These are phyloP conservation scores for Yamadazyma olivae DNA, from an alignment of 805 yeast species.

Conservation along the genomic window DNA sequence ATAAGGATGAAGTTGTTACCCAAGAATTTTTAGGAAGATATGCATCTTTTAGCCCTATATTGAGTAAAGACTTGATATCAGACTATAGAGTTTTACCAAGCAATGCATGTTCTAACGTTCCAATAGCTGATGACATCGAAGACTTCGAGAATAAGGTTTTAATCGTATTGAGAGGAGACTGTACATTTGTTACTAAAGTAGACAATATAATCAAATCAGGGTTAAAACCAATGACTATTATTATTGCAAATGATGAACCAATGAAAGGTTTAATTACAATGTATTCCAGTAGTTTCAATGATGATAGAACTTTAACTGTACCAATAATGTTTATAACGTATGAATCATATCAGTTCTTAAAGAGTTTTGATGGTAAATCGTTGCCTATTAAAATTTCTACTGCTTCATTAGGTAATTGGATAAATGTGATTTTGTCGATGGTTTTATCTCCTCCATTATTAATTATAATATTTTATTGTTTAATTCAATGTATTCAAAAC, in stretches of 20 bases:
- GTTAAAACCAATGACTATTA: constrained; percentile 43
- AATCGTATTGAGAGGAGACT: constrained; percentile 45
- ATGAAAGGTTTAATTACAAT: constrained; percentile 48
- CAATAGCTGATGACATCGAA: constrained; percentile 1
- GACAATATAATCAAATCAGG: constrained; percentile 36
- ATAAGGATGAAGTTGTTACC: constrained; percentile 10
- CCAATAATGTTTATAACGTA: constrained; percentile 54
- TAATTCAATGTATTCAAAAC: constrained; percentile 27
- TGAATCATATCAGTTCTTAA: constrained; percentile 33
- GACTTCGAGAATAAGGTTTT: constrained; percentile 20
- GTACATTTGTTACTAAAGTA: constrained; percentile 55
- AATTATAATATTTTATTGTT: constrained; percentile 30
- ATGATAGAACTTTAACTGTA: constrained; percentile 32
- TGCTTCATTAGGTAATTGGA: constrained; percentile 35
- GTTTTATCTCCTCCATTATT: constrained; percentile 40
- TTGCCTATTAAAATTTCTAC: constrained; percentile 22
- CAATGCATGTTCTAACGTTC: constrained; percentile 25
- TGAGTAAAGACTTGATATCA: constrained; percentile 22
- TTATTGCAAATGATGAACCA: constrained; percentile 55
- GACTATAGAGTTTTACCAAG: constrained; percentile 24
- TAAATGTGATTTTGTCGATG: constrained; percentile 39
- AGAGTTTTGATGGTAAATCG: constrained; percentile 7
- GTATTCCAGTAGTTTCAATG: constrained; percentile 47
- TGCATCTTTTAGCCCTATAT: constrained; percentile 40
- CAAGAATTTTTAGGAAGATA: constrained; percentile 30